Evolutionary conservation across 1,139 yeast species (phyloP), one percentile per base, ranked within the genome.

Genomic region (Yamadazyma friedrichii): DNA sequence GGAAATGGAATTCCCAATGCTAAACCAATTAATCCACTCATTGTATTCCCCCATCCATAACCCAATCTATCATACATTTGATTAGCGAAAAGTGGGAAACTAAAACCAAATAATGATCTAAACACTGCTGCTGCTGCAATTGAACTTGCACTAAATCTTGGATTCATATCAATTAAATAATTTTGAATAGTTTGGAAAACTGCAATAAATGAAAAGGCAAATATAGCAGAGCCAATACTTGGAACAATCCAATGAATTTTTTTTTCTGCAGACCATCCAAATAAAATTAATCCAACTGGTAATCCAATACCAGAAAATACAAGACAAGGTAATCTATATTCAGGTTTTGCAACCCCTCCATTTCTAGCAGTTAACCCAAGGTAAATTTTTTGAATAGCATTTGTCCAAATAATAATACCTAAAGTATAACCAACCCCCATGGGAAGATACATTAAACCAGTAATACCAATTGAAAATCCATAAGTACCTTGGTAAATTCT

Each of bases 11-110:
- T 61, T 6, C 88, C 88, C 35, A 82, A 63, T 1, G 66, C 72
- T 27, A 80, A 52, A 9, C 76, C 81, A 36, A 80, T 60, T 29
- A 80, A 62, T 0, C 77, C 87, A 55, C 81, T 77, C 52, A 82
- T 55, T 0, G 85, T 76, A 50, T 78, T 78, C 13, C 84, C 84
- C 87, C 87, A 81, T 6, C 86, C 88, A 48, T 79, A 80, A 24
- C 80, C 77, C 25, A 75, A 53, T 20, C 44, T 56, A 17, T 50
- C 61, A 48, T 72, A 75, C 78, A 75, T 70, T 15, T 62, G 57
- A 12, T 61, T 56, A 3, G 76, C 76, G 51, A 74, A 75, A 33
- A 75, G 54, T 16, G 80, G 81, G 58, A 80, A 78, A 13, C 73
- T 69, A 51, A 78, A 79, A 1, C 84, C 85, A 52, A 80, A 69